Evolutionary conservation across 1,139 yeast species (phyloP).

Genomic region (Suhomyces kunorum): DNA sequence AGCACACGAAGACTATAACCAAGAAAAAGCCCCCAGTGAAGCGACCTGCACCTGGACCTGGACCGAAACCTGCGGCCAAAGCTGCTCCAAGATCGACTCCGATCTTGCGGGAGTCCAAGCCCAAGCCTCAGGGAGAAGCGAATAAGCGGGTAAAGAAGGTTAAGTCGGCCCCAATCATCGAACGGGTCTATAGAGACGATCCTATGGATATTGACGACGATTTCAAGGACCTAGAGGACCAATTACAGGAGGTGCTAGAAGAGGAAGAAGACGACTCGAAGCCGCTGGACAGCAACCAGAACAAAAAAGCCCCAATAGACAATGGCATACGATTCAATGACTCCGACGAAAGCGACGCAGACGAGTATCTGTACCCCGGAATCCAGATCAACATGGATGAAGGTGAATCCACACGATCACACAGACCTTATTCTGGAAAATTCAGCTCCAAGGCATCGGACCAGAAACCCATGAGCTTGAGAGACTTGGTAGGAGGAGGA

Average conservation of each 20-base stretch:
- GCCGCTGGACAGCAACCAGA: constrained; percentile 5
- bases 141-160: constrained; percentile 4
- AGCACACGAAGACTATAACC: constrained; percentile 11
- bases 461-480: constrained; percentile 41
- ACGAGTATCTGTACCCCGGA: constrained; percentile 25
- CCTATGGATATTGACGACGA: constrained; percentile 39
- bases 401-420: constrained; percentile 2
- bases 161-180: constrained; percentile 14
- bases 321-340: constrained; percentile 12
- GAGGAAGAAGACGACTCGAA: constrained; percentile 20
- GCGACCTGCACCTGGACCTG: neutral
- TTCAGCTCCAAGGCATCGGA: constrained; percentile 8
- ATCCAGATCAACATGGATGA: constrained; percentile 26
- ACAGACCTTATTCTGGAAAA: constrained; percentile 1
- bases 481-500: constrained; percentile 38
- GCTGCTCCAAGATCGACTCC: neutral
- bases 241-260: constrained; percentile 44
- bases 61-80: neutral
- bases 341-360: constrained; percentile 34
- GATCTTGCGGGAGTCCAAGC: neutral
- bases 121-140: constrained; percentile 1
- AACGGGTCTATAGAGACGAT: constrained; percentile 14
- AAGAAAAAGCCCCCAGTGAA: constrained; percentile 3
- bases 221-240: constrained; percentile 48
- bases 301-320: neutral